phyloP scores from a whole-genome alignment of 768 basidiomycete genomes.

The Pisolithus sp. region DNA sequence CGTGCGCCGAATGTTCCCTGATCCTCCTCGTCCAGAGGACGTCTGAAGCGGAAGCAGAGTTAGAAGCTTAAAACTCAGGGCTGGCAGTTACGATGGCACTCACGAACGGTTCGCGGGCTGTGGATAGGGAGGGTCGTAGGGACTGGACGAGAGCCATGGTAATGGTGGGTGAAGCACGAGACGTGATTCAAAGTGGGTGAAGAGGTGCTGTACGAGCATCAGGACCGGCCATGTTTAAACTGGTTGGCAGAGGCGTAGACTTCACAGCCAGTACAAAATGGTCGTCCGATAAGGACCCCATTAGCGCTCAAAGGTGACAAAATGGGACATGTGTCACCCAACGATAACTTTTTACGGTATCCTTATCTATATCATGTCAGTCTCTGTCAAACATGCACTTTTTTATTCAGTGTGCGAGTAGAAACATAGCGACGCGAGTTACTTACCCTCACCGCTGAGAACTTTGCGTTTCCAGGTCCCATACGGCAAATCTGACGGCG shows the following conservation, averaged over 20 bases:
- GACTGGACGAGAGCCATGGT: not conserved
- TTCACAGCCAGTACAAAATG: not conserved
- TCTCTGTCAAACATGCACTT: slow-evolving; percentile 1
- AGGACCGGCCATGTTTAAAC: not conserved
- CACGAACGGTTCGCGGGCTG: slow-evolving; percentile 7
- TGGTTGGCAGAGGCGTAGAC: not conserved
- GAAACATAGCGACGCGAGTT: not conserved
- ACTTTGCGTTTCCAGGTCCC: not conserved
- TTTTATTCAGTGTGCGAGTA: not conserved
- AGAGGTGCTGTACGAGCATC: slow-evolving; percentile 10
- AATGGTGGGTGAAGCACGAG: not conserved
- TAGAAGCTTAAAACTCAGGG: not conserved
- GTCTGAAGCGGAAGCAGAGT: slow-evolving; percentile 3
- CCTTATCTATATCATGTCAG: slow-evolving; percentile 13
- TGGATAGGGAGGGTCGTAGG: not conserved
- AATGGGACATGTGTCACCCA: not conserved
- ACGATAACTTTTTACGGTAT: slow-evolving; percentile 9
- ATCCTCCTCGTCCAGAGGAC: slow-evolving; percentile 20
- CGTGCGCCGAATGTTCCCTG: slow-evolving; percentile 13
- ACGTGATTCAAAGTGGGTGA: slow-evolving; percentile 5
- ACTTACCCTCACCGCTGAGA: not conserved
- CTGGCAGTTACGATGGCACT: slow-evolving; percentile 2
- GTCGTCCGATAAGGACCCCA: slow-evolving; percentile 1
- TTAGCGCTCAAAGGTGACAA: not conserved
- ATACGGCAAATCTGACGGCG: too few species aligned